Evolutionary conservation across 1,139 yeast species (phyloP).

Genomic region (Geotrichum reessii): DNA sequence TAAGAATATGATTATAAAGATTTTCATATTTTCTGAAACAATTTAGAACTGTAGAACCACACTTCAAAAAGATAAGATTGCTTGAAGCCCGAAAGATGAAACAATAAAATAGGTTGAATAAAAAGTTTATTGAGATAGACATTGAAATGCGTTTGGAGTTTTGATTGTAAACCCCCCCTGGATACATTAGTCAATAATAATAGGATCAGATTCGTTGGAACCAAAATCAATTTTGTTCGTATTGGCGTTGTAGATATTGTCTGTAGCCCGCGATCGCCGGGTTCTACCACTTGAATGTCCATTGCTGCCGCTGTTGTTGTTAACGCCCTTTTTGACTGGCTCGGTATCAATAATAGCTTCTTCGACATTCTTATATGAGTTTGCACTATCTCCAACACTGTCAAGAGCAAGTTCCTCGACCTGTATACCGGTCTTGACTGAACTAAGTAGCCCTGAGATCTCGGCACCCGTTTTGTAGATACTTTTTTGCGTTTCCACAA

Average conservation of each 20-base stretch:
- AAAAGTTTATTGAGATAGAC: too few species aligned
- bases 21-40: background rate
- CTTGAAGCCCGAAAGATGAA: too few species aligned
- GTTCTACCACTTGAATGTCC: background rate
- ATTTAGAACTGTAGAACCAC: too few species aligned
- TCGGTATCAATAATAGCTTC: background rate
- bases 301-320: background rate
- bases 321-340: background rate
- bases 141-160: too few species aligned
- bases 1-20: background rate
- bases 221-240: background rate
- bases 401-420: slow-evolving; percentile 11
- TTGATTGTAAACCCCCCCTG: background rate
- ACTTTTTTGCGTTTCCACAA: slow-evolving; percentile 16
- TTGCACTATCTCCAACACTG: background rate
- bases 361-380: background rate
- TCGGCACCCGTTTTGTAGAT: slow-evolving; percentile 18
- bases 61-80: too few species aligned
- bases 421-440: slow-evolving; percentile 18
- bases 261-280: background rate
- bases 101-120: too few species aligned
- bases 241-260: slow-evolving; percentile 5
- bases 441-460: slow-evolving; percentile 13
- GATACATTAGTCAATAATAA: slow-evolving; percentile 4
- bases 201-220: slow-evolving; percentile 3